Conservation (phyloP, 208 protist genomes). For the Leishmania mexicana region DNA sequence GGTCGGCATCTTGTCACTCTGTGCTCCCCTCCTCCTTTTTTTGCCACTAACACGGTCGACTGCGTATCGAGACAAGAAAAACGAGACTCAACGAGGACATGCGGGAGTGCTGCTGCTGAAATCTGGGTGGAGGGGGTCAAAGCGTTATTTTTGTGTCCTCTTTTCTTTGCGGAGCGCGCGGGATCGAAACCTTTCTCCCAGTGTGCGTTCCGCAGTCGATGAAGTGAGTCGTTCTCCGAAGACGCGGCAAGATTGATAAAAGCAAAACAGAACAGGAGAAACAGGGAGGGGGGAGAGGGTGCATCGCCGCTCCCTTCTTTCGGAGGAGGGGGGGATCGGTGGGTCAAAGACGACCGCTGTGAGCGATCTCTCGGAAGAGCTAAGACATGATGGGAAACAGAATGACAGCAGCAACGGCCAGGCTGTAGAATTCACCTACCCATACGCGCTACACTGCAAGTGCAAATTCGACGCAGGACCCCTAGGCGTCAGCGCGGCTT, state of each 20-base stretch:
- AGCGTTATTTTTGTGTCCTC: neutral
- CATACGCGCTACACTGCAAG: neutral
- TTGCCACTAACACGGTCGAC: neutral
- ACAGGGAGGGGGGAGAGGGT: neutral
- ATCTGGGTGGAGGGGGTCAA: neutral
- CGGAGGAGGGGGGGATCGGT: neutral
- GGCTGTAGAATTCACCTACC: neutral
- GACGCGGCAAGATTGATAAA: neutral
- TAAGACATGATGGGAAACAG: neutral
- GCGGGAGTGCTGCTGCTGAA: neutral
- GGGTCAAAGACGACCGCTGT: neutral
- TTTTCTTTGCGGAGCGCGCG: neutral
- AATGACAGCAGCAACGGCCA: neutral
- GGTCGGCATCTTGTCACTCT: slow-evolving; percentile 9
- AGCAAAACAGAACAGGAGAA: neutral
- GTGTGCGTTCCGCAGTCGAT: neutral
- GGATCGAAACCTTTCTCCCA: neutral
- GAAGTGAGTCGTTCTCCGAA: neutral
- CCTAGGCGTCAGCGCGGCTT: neutral
- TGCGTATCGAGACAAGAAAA: neutral
- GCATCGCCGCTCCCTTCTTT: neutral
- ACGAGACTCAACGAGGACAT: neutral
- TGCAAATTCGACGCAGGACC: neutral
- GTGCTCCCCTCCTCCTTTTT: neutral
- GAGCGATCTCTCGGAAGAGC: neutral